phyloP scores from a whole-genome alignment of 768 basidiomycete species.

The Sutorius australiensis region DNA sequence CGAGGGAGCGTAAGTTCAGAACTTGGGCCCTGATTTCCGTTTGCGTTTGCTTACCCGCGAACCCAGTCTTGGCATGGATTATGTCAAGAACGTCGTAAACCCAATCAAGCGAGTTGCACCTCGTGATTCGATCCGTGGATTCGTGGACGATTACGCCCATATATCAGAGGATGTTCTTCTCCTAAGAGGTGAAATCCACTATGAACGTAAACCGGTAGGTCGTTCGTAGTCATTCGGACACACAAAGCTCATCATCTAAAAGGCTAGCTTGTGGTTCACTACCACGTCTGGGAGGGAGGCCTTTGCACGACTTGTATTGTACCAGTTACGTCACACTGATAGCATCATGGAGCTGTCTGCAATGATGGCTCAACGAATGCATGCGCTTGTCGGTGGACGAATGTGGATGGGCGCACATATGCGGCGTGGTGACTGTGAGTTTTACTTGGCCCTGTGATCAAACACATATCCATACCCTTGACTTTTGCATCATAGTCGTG shows the following conservation, averaged over 20 bases:
- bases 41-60: conserved; percentile 4
- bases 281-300: conserved; percentile 29
- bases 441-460: not conserved
- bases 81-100: conserved; percentile 38
- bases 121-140: conserved; percentile 36
- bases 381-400: conserved; percentile 26
- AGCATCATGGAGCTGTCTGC: conserved; percentile 28
- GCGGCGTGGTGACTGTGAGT: conserved; percentile 43
- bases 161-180: conserved; percentile 36
- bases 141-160: conserved; percentile 37
- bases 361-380: conserved; percentile 33
- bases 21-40: not conserved
- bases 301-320: conserved; percentile 34
- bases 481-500: conserved; percentile 21
- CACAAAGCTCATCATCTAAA: conserved; percentile 6
- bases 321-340: conserved; percentile 28
- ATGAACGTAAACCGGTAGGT: conserved; percentile 38
- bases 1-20: conserved; percentile 35
- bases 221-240: not conserved
- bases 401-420: conserved; percentile 43
- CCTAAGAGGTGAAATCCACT: conserved; percentile 40
- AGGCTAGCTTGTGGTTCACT: conserved; percentile 35
- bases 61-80: conserved; percentile 41
- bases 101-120: conserved; percentile 37
- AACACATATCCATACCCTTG: not conserved